Evolutionary conservation across 306 rosid species (phyloP).

Genomic region (Corylus americana): DNA sequence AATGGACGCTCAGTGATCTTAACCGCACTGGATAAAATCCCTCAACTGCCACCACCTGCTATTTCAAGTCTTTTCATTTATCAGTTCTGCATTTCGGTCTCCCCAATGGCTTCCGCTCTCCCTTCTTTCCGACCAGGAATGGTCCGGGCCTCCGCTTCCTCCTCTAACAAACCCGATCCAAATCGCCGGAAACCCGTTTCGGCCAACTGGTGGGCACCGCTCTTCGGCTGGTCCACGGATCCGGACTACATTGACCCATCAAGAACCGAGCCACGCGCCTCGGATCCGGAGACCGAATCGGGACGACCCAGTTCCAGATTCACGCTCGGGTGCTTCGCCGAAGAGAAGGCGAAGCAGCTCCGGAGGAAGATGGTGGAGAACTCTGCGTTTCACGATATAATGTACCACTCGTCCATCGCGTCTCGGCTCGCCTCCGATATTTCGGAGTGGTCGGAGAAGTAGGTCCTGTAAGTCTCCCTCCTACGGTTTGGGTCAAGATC

Average conservation of each 20-base stretch:
- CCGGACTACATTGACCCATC: slow-evolving; percentile 52
- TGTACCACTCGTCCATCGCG: slow-evolving; percentile 82
- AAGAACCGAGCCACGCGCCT: background rate
- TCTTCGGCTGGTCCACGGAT: slow-evolving; percentile 59
- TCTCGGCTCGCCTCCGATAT: slow-evolving; percentile 70
- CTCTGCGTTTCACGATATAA: slow-evolving; percentile 68
- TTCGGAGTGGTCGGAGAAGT: slow-evolving; percentile 30
- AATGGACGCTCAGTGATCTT: no score
- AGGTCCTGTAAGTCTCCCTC: slow-evolving; percentile 25
- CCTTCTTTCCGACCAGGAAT: slow-evolving; percentile 33
- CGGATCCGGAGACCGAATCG: slow-evolving; percentile 13
- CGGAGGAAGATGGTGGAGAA: slow-evolving; percentile 60
- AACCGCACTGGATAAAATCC: background rate
- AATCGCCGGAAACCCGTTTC: slow-evolving; percentile 36
- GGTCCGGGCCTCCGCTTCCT: slow-evolving; percentile 39
- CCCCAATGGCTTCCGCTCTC: slow-evolving; percentile 48
- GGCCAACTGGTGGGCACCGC: slow-evolving; percentile 68
- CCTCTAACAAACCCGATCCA: slow-evolving; percentile 35
- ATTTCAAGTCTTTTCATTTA: no score
- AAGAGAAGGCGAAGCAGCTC: slow-evolving; percentile 68
- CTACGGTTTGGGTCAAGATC: slow-evolving; percentile 8
- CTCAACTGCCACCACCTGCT: background rate
- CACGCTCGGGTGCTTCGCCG: slow-evolving; percentile 60
- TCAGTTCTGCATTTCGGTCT: background rate
- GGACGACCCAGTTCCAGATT: slow-evolving; percentile 35